phyloP scores from a whole-genome alignment of 2,329 filamentous ascomycete genomes.

The Nemania diffusa region DNA sequence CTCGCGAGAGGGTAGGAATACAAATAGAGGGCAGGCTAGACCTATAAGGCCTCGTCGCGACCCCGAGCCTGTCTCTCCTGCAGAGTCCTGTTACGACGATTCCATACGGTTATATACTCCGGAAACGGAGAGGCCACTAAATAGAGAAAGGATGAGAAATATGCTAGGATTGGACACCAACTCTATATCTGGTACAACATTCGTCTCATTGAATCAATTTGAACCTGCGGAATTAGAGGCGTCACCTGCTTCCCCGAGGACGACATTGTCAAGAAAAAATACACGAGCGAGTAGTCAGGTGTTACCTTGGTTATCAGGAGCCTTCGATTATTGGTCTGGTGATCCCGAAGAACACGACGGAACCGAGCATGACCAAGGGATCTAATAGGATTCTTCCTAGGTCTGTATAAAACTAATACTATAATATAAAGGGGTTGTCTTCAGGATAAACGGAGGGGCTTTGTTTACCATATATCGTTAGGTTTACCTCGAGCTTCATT shows the following conservation, averaged over 20 bases:
- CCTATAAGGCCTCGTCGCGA: background rate
- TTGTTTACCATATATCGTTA: background rate
- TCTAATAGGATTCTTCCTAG: background rate
- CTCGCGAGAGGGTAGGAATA: background rate
- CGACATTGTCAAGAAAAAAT: background rate
- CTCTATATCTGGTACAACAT: background rate
- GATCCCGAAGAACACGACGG: background rate
- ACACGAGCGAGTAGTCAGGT: slow-evolving; percentile 17
- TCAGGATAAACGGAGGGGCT: too few relatives aligned
- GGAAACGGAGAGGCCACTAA: background rate
- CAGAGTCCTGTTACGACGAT: background rate
- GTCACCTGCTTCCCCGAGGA: background rate
- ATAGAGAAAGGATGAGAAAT: background rate
- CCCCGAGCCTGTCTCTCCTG: slow-evolving; percentile 3
- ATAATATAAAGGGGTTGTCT: background rate
- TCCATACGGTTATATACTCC: background rate
- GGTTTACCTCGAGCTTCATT: background rate
- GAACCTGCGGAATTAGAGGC: slow-evolving; percentile 5
- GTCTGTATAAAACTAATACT: background rate
- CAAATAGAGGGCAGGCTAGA: background rate
- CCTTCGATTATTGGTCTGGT: slow-evolving; percentile 2
- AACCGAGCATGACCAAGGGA: background rate
- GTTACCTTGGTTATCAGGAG: slow-evolving; percentile 8
- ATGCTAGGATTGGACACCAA: background rate
- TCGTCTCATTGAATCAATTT: background rate